These are phyloP conservation scores for Bolboschoenus planiculmis DNA, from an alignment of 176 grass and related monocot species.

Conservation along the genomic window DNA sequence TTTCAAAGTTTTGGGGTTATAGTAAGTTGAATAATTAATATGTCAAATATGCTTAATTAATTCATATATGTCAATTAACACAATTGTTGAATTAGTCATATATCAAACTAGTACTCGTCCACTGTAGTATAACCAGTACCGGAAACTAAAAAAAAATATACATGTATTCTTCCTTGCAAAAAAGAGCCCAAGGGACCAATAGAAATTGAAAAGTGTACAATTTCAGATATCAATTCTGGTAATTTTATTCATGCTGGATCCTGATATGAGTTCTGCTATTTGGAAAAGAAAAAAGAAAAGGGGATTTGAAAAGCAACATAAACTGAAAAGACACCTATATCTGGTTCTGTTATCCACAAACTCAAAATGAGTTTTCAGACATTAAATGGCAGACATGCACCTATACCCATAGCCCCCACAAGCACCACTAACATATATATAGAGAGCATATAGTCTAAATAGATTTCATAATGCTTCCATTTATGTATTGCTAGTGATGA, in stretches of 20 bases:
- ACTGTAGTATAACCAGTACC: background rate
- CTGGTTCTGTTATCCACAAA: slow-evolving; percentile 19
- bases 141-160: background rate
- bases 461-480: slow-evolving; percentile 19
- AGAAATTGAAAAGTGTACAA: background rate
- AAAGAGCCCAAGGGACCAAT: background rate
- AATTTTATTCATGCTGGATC: background rate
- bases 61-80: background rate
- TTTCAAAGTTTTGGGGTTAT: background rate
- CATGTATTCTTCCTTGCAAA: background rate
- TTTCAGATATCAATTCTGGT: background rate
- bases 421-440: background rate
- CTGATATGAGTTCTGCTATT: background rate
- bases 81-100: background rate
- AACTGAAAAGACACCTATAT: slow-evolving; percentile 18
- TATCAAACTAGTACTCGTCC: background rate
- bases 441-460: slow-evolving; percentile 6
- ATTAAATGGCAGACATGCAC: slow-evolving; percentile 22
- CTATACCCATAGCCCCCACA: slow-evolving; percentile 2
- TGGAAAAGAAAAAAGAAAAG: background rate
- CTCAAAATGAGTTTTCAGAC: slow-evolving; percentile 4
- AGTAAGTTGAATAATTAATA: background rate
- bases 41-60: background rate
- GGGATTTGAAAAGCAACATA: background rate
- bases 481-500: slow-evolving; percentile 16